A percentile compares a stretch with the other conserved stretches of the same genome.
These are phyloP conservation scores for Fusarium cyanostomum DNA, from an alignment of 2,329 filamentous ascomycete species.

Conservation along the genomic window DNA sequence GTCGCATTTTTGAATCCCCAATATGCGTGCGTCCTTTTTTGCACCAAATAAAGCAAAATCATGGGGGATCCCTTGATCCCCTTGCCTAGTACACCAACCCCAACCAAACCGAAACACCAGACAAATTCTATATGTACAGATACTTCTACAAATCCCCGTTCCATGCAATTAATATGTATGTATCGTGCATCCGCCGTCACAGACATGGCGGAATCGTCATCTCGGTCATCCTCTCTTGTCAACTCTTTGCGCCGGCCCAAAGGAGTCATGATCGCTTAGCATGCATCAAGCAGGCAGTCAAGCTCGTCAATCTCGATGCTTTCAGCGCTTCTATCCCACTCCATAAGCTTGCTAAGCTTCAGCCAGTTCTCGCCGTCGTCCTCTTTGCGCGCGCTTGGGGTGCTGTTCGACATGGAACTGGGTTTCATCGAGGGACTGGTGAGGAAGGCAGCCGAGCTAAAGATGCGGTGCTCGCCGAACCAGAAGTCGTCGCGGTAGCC, in stretches of 20 bases:
- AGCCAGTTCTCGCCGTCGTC: constrained; percentile 53
- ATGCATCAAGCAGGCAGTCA: constrained; percentile 83
- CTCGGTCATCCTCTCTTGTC: constrained; percentile 28
- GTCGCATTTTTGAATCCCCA: constrained; percentile 33
- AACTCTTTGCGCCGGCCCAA: constrained; percentile 35
- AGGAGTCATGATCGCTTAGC: constrained; percentile 55
- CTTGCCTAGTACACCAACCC: constrained; percentile 36
- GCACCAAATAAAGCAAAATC: constrained; percentile 34
- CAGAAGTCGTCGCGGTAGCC: constrained; percentile 60
- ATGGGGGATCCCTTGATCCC: constrained; percentile 24
- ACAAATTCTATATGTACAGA: constrained; percentile 46
- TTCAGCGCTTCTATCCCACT: constrained; percentile 81
- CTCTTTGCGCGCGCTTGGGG: constrained; percentile 48
- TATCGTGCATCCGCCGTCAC: constrained; percentile 39
- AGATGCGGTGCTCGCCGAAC: constrained; percentile 59
- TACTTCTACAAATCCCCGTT: constrained; percentile 43
- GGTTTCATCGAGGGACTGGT: constrained; percentile 64
- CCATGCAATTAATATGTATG: constrained; percentile 40
- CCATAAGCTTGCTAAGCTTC: constrained; percentile 53
- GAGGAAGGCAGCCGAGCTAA: constrained; percentile 55
- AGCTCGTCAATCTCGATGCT: constrained; percentile 93
- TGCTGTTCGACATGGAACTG: constrained; percentile 35
- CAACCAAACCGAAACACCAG: constrained; percentile 36
- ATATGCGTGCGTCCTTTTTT: constrained; percentile 28
- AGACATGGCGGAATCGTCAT: constrained; percentile 39